These are phyloP conservation scores for Fusarium nelsonii DNA, from an alignment of 2,329 filamentous ascomycete genomes.

Conservation along the genomic window DNA sequence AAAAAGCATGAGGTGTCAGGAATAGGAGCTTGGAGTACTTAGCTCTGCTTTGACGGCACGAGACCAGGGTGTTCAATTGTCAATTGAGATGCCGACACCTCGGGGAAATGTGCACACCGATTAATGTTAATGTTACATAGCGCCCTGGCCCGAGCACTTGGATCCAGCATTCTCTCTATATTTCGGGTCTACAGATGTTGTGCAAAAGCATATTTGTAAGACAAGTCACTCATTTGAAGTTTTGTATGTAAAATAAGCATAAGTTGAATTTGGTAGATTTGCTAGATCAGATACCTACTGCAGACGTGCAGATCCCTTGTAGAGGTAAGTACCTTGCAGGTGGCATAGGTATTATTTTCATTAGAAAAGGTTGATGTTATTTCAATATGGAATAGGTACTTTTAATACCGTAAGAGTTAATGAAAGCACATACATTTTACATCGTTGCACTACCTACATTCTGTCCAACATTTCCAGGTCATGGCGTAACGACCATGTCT, in stretches of 20 bases:
- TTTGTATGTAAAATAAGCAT: background rate
- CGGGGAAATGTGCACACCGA: conserved; percentile 21
- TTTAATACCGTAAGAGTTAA: background rate
- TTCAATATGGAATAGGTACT: background rate
- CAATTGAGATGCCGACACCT: conserved; percentile 20
- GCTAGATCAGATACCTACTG: background rate
- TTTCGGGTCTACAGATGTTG: background rate
- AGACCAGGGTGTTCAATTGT: conserved; percentile 32
- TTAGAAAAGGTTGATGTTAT: background rate
- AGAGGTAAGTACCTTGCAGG: background rate
- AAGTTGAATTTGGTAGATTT: background rate
- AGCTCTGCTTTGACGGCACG: conserved; percentile 19
- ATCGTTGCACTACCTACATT: background rate
- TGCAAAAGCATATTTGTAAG: background rate
- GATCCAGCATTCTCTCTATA: conserved; percentile 8
- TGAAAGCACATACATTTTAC: background rate
- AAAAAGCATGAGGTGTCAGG: conserved; percentile 19
- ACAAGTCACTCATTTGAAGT: background rate
- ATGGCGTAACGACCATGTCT: background rate
- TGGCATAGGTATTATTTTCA: too few species aligned
- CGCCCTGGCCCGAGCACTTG: conserved; percentile 25
- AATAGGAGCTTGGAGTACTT: conserved; percentile 34
- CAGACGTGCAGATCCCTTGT: background rate
- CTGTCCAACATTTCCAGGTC: background rate
- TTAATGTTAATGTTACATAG: conserved; percentile 9